phyloP scores from a whole-genome alignment of 208 protist species.

The Leishmania lainsoni region DNA sequence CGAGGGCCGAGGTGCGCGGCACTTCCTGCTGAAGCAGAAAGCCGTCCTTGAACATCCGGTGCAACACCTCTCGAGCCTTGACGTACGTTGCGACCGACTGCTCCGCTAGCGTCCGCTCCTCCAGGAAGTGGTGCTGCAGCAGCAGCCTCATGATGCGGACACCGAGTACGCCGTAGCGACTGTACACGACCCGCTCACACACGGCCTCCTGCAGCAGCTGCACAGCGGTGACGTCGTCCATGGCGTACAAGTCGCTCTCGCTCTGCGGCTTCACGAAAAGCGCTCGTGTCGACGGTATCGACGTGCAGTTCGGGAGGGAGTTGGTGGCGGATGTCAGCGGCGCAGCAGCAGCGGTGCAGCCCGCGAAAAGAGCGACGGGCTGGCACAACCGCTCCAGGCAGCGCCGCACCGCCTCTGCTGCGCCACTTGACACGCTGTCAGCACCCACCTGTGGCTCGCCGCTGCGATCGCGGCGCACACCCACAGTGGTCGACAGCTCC shows the following conservation, averaged over 20 bases:
- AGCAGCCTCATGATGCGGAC: conserved; percentile 83
- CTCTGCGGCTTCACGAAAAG: conserved; percentile 21
- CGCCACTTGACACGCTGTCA: not conserved
- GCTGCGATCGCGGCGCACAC: conserved; percentile 20
- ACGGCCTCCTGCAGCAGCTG: conserved; percentile 47
- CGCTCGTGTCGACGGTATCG: conserved; percentile 10
- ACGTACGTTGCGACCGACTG: conserved; percentile 72
- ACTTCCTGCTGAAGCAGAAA: conserved; percentile 74
- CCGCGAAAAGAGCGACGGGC: conserved; percentile 26
- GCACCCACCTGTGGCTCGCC: conserved; percentile 12
- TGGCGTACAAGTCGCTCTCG: conserved; percentile 17
- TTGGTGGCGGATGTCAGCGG: conserved; percentile 7
- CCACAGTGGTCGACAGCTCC: conserved; percentile 15
- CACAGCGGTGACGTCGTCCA: conserved; percentile 35
- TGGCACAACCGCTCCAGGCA: conserved; percentile 31
- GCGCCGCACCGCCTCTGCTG: conserved; percentile 29
- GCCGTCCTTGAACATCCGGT: conserved; percentile 80
- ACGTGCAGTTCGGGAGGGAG: not conserved
- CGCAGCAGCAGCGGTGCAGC: conserved; percentile 9
- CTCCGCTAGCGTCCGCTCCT: conserved; percentile 82
- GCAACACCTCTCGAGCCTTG: conserved; percentile 66
- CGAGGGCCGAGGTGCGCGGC: conserved; percentile 42
- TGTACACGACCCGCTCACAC: conserved; percentile 75
- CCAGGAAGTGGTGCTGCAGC: conserved; percentile 65
- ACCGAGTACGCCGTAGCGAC: conserved; percentile 76